Evolutionary conservation across 2,329 filamentous ascomycete species (phyloP).

Genomic region (Cephalotrichum gorgonifer): DNA sequence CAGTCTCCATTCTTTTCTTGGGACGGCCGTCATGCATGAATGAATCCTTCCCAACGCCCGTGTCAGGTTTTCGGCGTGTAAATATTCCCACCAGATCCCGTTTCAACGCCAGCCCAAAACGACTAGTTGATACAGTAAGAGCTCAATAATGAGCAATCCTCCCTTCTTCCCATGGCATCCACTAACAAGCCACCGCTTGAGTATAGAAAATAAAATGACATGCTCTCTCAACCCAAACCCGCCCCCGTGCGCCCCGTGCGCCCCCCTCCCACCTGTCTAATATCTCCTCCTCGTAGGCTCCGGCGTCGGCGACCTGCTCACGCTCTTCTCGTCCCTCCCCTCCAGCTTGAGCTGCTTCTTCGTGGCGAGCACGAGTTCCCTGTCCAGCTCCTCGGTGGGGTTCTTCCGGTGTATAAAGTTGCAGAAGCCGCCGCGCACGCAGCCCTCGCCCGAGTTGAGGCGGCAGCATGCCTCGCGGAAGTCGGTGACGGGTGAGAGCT

Average conservation of each 20-base stretch:
- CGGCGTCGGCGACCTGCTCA: slow-evolving; percentile 73
- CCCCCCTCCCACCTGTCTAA: slow-evolving; percentile 23
- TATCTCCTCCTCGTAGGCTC: slow-evolving; percentile 68
- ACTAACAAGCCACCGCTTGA: too few relatives aligned
- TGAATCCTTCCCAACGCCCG: neutral
- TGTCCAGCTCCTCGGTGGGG: slow-evolving; percentile 76
- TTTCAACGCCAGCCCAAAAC: neutral
- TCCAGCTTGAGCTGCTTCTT: slow-evolving; percentile 92
- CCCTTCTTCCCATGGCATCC: too few relatives aligned
- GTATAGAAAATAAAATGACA: too few relatives aligned
- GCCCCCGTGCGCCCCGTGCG: too few relatives aligned
- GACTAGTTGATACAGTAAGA: neutral
- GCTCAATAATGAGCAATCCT: neutral
- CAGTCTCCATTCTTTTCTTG: too few relatives aligned
- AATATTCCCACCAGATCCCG: neutral
- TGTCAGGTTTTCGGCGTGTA: neutral
- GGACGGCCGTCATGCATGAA: slow-evolving; percentile 21
- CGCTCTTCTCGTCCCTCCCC: slow-evolving; percentile 74
- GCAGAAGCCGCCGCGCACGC: slow-evolving; percentile 92
- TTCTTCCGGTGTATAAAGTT: slow-evolving; percentile 99
- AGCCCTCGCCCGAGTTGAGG: slow-evolving; percentile 88
- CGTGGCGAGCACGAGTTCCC: slow-evolving; percentile 75
- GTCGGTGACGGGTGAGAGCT: slow-evolving; percentile 91
- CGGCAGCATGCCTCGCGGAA: slow-evolving; percentile 96
- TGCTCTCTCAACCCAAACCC: too few relatives aligned